These are phyloP conservation scores for Plasmodium yoelii DNA, from an alignment of 169 alveolate genomes.

Conservation along the genomic window DNA sequence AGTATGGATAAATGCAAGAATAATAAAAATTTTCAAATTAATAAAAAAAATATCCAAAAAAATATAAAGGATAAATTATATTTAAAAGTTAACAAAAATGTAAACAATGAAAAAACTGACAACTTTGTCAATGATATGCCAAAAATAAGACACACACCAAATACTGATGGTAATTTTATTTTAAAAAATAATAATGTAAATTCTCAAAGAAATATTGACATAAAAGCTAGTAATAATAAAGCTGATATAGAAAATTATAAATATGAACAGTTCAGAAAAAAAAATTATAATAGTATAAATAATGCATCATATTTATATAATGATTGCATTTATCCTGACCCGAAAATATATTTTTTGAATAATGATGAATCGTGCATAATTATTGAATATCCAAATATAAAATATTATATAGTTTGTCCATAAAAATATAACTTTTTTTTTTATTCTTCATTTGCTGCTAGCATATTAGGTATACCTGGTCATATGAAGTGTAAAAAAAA, in stretches of 20 bases:
- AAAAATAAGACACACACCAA: neutral
- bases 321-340: conserved; percentile 39
- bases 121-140: neutral
- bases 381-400: conserved; percentile 70
- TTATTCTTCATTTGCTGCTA: conserved; percentile 54
- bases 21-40: neutral
- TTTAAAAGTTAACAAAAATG: neutral
- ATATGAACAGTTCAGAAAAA: conserved; percentile 5
- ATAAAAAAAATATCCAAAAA: neutral
- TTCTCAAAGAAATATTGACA: neutral
- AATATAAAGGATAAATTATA: neutral
- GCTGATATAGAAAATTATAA: neutral
- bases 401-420: conserved; percentile 46
- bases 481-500: neutral
- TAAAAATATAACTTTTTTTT: conserved; percentile 20
- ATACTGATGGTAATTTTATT: neutral
- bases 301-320: conserved; percentile 5
- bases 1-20: neutral
- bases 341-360: conserved; percentile 40
- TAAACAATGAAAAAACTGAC: neutral
- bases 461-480: conserved; percentile 71
- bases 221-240: neutral
- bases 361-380: conserved; percentile 58
- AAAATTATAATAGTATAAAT: conserved; percentile 11
- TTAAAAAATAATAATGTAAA: too few relatives aligned